Base-by-base conservation (phyloP, 768 basidiomycete species). In the Collybia sordida region DNA sequence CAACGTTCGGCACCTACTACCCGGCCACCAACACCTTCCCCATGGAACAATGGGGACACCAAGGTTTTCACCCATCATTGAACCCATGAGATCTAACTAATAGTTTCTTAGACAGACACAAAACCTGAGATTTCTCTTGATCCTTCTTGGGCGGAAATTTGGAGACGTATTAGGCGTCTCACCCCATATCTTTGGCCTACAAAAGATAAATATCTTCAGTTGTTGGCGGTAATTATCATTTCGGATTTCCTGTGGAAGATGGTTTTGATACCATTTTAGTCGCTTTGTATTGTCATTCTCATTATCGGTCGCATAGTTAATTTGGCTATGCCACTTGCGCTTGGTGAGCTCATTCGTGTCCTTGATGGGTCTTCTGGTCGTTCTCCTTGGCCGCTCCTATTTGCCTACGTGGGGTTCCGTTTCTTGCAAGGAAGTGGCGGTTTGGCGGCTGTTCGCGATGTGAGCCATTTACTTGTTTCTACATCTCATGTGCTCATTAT, bases 141-240 rank as follows among this genome's bases (percentile, higher is more conserved):
- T 50, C 85, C 88, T 7, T 78, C 85, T 5, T 92, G 88, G 86
- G 56, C 69, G 18, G 89, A 91, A 63, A 71, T 91, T 31, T 76
- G 79, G 68, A 71, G 64, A 14, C 83, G 92, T 38, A 69, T 95
- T 50, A 71, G 72, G 42, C 80, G 80, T 41, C 73, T 96, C 36
- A 66, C 77, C 12, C 93, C 93, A 1, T 88, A 89, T 68, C 80
- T 96, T 7, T 96, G 93, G 92, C 93, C 93, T 4, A 75, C 77
- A 27, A 87, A 83, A 54, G 80, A 73, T 53, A 61, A 64, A 25
- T 75, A 75, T 50, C 74, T 96, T 3, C 92, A 94, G 65, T 60
- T 86, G 36, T 68, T 89, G 47, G 88, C 87, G 4, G 79, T 87
- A 61, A 57, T 78, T 72, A 6, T 27, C n/a, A 34, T 50, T 51